Evolutionary conservation across 2,329 filamentous ascomycete species (phyloP), one percentile per base, ranked within the genome.

Genomic region (Exutisphaerella laricina): DNA sequence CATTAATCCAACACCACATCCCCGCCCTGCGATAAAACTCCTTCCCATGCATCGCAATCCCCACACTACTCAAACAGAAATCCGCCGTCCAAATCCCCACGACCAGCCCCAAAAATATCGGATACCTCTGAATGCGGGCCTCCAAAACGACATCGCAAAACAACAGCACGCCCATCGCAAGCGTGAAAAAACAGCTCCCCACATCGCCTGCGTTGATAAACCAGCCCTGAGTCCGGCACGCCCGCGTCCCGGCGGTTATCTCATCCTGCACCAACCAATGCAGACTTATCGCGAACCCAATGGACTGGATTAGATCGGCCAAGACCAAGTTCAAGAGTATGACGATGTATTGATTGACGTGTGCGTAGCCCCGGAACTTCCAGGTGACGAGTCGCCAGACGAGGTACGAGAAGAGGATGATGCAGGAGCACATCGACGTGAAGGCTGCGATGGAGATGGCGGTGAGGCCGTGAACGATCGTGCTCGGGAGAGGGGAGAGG

Each of bases 321-420:
- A 82, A 65, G 4, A 85, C 66, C 0, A 85, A 71, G 57, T 85
- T 85, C 61, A 82, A 75, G 43, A 85, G 80, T 2, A 85, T 68
- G 1, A 84, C 68, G 14, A 84, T 70, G 56, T 84, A 82, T 61
- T 85, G 82, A 50, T 83, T 84, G 39, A 49, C 50, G 41, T 43
- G 50, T 21, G 25, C 50, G 43, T 53, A 30, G 14, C 29, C 38
- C 22, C 47, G 21, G 9, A 44, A 39, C 17, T 48, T 44, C 53
- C 57, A 56, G 9, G 50, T 52, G 2, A 61, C 23, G 16, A 61
- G 45, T n/a, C 57, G 50, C 35, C 53, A 59, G 7, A 51, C 18
- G 2, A 62, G 46, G 35, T 60, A 55, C 13, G 28, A 34, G 35
- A 58, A 50, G 5, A 61, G 50, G 7, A 43, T 29, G 3, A 53